Conservation (phyloP, 108 stramenopile genomes). For the Fistulifera pelliculosa region DNA sequence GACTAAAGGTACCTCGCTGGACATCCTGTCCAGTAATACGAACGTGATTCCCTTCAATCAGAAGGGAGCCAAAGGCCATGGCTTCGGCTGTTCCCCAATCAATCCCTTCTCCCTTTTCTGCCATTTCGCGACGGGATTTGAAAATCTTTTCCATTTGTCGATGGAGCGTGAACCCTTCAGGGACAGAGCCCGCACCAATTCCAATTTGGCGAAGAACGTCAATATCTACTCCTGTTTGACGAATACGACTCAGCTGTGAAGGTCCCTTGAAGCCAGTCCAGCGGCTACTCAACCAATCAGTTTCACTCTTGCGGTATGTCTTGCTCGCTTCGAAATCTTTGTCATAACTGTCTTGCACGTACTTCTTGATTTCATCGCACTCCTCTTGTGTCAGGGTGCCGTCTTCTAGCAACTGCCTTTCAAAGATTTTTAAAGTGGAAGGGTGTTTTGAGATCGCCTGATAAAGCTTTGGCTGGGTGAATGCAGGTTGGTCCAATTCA, state of each 20-base stretch:
- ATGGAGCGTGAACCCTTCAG: constrained; percentile 88
- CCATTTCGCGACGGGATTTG: constrained; percentile 69
- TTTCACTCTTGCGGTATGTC: constrained; percentile 65
- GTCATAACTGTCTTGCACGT: constrained; percentile 79
- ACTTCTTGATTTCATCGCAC: constrained; percentile 72
- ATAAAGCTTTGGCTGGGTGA: constrained; percentile 97
- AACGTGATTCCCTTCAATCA: constrained; percentile 97
- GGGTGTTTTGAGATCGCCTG: constrained; percentile 83
- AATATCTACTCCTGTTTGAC: constrained; percentile 88
- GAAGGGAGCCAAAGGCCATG: constrained; percentile 92
- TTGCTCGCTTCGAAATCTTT: constrained; percentile 86
- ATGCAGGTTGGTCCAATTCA: constrained; percentile 98
- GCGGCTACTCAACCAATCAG: constrained; percentile 89
- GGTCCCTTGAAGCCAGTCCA: constrained; percentile 95
- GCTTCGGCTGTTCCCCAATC: constrained; percentile 99
- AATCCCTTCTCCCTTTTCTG: constrained; percentile 82
- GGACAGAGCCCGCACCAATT: constrained; percentile 68
- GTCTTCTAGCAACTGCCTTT: constrained; percentile 67
- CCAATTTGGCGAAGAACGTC: constrained; percentile 80
- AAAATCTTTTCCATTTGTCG: constrained; percentile 90
- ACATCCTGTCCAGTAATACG: constrained; percentile 98
- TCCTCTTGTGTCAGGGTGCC: constrained; percentile 80
- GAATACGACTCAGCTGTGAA: constrained; percentile 74
- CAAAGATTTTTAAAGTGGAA: constrained; percentile 79
- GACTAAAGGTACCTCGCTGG: constrained; percentile 94